phyloP scores from a whole-genome alignment of 768 basidiomycete species.

The Cyclocybe aegerita region DNA sequence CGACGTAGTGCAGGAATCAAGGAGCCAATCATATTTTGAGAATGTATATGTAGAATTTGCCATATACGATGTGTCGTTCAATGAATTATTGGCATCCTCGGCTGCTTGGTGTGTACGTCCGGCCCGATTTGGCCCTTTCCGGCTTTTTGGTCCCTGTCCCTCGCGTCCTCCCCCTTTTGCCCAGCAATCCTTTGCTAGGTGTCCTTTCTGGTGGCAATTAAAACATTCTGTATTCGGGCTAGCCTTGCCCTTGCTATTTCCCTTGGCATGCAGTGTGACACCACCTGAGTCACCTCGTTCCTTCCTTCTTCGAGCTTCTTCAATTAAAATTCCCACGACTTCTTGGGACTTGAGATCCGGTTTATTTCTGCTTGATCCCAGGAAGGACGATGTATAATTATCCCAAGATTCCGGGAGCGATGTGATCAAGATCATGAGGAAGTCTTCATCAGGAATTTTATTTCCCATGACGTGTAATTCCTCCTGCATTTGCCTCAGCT shows the following conservation, averaged over 20 bases:
- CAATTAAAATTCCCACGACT: slow-evolving; percentile 12
- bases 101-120: no score
- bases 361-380: slow-evolving; percentile 11
- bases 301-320: no score
- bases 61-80: no score
- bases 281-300: no score
- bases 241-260: slow-evolving; percentile 2
- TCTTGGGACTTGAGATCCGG: slow-evolving; percentile 10
- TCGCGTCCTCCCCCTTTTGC: slow-evolving; percentile 30
- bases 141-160: slow-evolving; percentile 22
- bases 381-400: slow-evolving; percentile 17
- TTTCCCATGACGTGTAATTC: slow-evolving; percentile 18
- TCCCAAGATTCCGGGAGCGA: slow-evolving; percentile 24
- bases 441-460: slow-evolving; percentile 19
- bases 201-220: slow-evolving; percentile 27
- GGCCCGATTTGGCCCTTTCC: slow-evolving; percentile 9
- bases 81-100: no score
- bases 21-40: slow-evolving; percentile 18
- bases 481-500: slow-evolving; percentile 17
- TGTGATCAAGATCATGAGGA: slow-evolving; percentile 21
- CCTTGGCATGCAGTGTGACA: no score
- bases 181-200: slow-evolving; percentile 21
- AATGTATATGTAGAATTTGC: slow-evolving; percentile 1
- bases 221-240: slow-evolving; percentile 15
- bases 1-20: slow-evolving; percentile 16